These are phyloP conservation scores for Funneliformis geosporum DNA, from an alignment of 192 early-diverging fungal species.

Conservation along the genomic window DNA sequence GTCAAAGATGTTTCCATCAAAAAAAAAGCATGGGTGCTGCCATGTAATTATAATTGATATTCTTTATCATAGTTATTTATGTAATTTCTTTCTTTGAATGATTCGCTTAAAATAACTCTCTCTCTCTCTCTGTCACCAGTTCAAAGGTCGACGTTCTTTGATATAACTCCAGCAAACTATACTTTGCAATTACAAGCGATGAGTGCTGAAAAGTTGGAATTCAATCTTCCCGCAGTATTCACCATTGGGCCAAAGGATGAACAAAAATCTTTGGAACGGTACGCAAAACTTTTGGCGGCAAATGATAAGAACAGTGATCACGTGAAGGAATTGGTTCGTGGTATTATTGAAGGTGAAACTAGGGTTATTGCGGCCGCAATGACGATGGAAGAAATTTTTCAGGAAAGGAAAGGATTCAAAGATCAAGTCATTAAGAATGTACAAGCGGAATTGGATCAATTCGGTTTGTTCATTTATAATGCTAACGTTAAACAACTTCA, in stretches of 20 bases:
- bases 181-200: constrained; percentile 50
- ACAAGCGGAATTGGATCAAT: constrained; percentile 55
- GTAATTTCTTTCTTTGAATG: background rate
- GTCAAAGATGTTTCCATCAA: background rate
- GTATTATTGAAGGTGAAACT: constrained; percentile 53
- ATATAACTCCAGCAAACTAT: constrained; percentile 48
- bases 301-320: background rate
- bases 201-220: constrained; percentile 53
- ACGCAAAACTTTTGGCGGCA: constrained; percentile 37
- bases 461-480: constrained; percentile 59
- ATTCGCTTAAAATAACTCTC: background rate
- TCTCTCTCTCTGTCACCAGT: background rate
- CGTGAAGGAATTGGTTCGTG: constrained; percentile 43
- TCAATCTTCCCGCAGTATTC: constrained; percentile 51
- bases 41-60: background rate
- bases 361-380: background rate
- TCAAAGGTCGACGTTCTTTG: constrained; percentile 31
- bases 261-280: constrained; percentile 19
- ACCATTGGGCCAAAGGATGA: constrained; percentile 50
- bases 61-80: background rate
- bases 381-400: background rate
- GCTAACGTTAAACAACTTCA: constrained; percentile 57
- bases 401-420: background rate
- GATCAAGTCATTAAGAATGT: constrained; percentile 26
- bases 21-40: background rate